phyloP scores from a whole-genome alignment of 139 green algal genomes.

The Chlorella sp. region DNA sequence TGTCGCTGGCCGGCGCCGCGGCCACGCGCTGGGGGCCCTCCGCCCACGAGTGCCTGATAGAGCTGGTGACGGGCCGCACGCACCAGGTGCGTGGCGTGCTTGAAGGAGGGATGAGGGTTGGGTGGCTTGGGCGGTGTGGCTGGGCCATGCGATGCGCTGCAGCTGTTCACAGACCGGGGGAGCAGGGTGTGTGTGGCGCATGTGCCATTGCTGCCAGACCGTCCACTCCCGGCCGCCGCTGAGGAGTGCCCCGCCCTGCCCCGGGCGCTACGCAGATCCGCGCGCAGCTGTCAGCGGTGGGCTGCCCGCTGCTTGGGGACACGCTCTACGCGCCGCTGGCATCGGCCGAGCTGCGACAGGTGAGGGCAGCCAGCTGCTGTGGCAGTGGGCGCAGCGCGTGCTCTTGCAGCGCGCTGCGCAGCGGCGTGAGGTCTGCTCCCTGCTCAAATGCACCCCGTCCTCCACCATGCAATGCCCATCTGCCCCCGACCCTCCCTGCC shows the following conservation, averaged over 20 bases:
- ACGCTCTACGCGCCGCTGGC: constrained; percentile 62
- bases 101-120: neutral
- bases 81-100: constrained; percentile 39
- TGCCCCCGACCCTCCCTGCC: too few relatives aligned
- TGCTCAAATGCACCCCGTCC: too few relatives aligned
- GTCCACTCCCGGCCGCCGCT: too few relatives aligned
- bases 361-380: neutral
- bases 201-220: too few relatives aligned
- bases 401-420: too few relatives aligned
- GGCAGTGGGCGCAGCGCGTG: too few relatives aligned
- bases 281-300: constrained; percentile 71
- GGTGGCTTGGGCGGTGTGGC: neutral
- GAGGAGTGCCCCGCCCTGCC: too few relatives aligned
- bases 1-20: neutral
- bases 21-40: neutral
- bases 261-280: constrained; percentile 80
- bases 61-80: constrained; percentile 78
- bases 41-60: constrained; percentile 61
- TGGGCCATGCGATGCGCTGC: too few relatives aligned
- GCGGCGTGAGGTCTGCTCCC: too few relatives aligned
- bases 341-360: constrained; percentile 18
- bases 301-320: constrained; percentile 75
- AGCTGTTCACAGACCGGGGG: too few relatives aligned
- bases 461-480: too few relatives aligned
- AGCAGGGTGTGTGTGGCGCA: too few relatives aligned